Base-by-base conservation (phyloP, 768 basidiomycete genomes). In the Leccinellum luteum region DNA sequence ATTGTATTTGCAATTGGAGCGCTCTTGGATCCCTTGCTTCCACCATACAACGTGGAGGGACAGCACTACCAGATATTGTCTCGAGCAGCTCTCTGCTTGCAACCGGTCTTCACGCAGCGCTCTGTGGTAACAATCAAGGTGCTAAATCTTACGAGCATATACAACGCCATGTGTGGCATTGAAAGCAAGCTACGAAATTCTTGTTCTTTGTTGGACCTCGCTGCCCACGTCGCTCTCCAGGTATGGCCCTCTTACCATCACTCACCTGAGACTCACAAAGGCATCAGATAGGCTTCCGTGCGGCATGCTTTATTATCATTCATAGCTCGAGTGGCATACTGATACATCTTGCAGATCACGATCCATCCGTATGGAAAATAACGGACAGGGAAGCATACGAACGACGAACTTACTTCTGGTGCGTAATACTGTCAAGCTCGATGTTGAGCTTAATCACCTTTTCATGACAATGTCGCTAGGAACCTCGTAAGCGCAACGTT, bases 321-420 rank as follows among this genome's bases (percentile, higher is more conserved):
- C 32, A 27, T 32, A 25, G 13, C 21, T 13, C 43, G 44, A 10
- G 52, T 10, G 23, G 23, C 25, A 55, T 27, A 48, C 56, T 66
- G 21, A 67, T 21, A 32, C 28, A 27, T n/a, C 21, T 3, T 21
- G 14, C 43, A 80, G 80, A 82, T 63, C 70, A 80, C 45, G 80
- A 82, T 67, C 80, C 81, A 15, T 76, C 76, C 10, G 69, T 76
- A 61, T 84, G 82, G 82, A 73, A 77, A 38, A 74, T 85, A 48
- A 54, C 73, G 47, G 80, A 76, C 13, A 78, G 75, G 52, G 81
- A 81, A 47, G 79, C 77, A 7, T 83, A 84, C 59, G 79, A 81
- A 27, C 75, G 82, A 56, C 76, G 83, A 21, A 71, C 76, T 8
- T 83, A 80, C 69, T 84, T 84, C 67, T 84, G 81, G 81, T 61